These are phyloP conservation scores for Fusarium verrucosum DNA, from an alignment of 2,329 filamentous ascomycete genomes.

Conservation along the genomic window DNA sequence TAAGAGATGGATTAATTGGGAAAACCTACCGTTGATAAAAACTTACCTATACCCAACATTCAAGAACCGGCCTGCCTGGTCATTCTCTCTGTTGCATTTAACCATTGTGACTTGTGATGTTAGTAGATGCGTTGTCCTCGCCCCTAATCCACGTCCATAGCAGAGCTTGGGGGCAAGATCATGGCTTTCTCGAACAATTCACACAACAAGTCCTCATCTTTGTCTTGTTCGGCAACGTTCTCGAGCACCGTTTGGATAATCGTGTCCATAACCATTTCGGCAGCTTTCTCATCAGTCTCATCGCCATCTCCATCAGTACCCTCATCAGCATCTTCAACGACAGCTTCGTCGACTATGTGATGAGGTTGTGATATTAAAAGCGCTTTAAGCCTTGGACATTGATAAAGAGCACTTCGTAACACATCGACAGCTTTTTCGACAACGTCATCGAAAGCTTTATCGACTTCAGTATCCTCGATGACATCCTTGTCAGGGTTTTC, in stretches of 20 bases:
- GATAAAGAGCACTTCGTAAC: too few relatives aligned
- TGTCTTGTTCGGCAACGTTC: too few relatives aligned
- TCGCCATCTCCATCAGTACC: too few relatives aligned
- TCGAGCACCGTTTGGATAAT: too few relatives aligned
- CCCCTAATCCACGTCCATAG: not conserved
- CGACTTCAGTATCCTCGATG: too few relatives aligned
- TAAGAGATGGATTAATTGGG: not conserved
- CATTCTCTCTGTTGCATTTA: not conserved
- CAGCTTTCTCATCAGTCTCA: not conserved
- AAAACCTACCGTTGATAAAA: slow-evolving; percentile 1
- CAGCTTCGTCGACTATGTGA: too few relatives aligned
- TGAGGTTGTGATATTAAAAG: too few relatives aligned
- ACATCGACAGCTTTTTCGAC: not conserved
- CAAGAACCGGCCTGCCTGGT: not conserved
- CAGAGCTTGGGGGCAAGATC: not conserved
- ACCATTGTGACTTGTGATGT: not conserved
- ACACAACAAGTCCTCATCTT: not conserved
- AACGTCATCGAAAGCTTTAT: not conserved
- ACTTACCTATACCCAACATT: not conserved
- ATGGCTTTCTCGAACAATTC: not conserved
- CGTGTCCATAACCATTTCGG: too few relatives aligned
- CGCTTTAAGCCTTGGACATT: too few relatives aligned
- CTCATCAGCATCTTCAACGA: too few relatives aligned
- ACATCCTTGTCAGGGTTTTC: too few relatives aligned
- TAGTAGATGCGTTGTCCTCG: not conserved